Conservation (phyloP, 257 asterid genomes). For the Pogostemon cablin region DNA sequence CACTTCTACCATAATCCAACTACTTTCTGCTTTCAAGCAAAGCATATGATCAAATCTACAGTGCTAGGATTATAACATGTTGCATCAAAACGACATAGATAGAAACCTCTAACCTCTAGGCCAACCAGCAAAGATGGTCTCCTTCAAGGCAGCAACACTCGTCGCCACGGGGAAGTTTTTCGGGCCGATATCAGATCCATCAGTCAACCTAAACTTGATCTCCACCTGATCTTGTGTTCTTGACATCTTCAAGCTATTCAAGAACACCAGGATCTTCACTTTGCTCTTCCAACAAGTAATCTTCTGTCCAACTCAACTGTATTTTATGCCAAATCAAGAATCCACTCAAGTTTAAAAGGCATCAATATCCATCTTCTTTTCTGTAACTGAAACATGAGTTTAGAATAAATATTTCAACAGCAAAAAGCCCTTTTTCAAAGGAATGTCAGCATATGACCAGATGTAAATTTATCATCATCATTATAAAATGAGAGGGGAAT, state of each 20-base stretch:
- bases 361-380: conserved; percentile 37
- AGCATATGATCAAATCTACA: neutral
- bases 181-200: conserved; percentile 92
- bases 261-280: conserved; percentile 42
- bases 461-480: conserved; percentile 14
- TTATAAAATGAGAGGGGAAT: conserved; percentile 24
- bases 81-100: conserved; percentile 1
- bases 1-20: conserved; percentile 9
- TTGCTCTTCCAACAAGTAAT: conserved; percentile 38
- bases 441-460: conserved; percentile 31
- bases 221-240: conserved; percentile 77
- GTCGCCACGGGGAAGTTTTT: conserved; percentile 65
- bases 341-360: conserved; percentile 44
- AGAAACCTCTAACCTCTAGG: conserved; percentile 68
- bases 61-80: conserved; percentile 14
- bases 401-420: conserved; percentile 8
- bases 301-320: conserved; percentile 32
- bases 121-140: conserved; percentile 84
- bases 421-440: conserved; percentile 22
- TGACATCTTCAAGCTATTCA: conserved; percentile 51
- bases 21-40: conserved; percentile 4
- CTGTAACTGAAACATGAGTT: conserved; percentile 20
- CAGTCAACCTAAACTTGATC: conserved; percentile 88
- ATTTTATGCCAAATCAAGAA: conserved; percentile 38
- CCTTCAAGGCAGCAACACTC: conserved; percentile 81